A percentile compares a stretch with the other conserved stretches of the same genome.
phyloP scores from a whole-genome alignment of 371 early-diverging fungal species.

The Capniomyces stellatus region DNA sequence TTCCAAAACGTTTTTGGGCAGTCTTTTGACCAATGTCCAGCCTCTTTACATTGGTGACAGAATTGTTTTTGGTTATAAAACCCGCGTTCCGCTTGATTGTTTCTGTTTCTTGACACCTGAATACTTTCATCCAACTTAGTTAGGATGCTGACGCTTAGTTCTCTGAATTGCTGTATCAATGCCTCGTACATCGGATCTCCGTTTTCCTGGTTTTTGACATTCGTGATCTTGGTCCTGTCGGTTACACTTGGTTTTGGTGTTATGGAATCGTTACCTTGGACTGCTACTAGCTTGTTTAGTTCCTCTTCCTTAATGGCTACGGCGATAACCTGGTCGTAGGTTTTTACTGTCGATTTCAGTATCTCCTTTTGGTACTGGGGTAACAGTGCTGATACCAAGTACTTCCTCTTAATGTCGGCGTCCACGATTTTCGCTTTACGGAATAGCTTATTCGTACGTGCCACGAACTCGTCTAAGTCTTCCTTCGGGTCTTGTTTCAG shows the following conservation, averaged over 20 bases:
- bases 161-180: background rate
- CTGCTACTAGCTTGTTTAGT: background rate
- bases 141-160: too few species aligned
- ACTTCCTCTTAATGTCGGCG: background rate
- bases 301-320: background rate
- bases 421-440: background rate
- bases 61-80: too few species aligned
- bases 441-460: background rate
- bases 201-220: background rate
- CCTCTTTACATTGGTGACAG: too few species aligned
- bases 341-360: background rate
- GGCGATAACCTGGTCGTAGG: background rate
- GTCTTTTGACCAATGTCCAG: too few species aligned
- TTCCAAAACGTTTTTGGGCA: too few species aligned
- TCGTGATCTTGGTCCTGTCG: background rate
- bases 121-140: too few species aligned
- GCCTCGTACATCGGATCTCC: background rate
- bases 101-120: background rate
- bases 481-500: background rate
- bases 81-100: too few species aligned
- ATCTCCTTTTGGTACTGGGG: constrained; percentile 1
- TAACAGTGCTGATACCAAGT: background rate
- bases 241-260: background rate
- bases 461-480: background rate
- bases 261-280: background rate